These are phyloP conservation scores for Phalaenopsis equestris DNA, from an alignment of 106 monocot species.

Conservation along the genomic window DNA sequence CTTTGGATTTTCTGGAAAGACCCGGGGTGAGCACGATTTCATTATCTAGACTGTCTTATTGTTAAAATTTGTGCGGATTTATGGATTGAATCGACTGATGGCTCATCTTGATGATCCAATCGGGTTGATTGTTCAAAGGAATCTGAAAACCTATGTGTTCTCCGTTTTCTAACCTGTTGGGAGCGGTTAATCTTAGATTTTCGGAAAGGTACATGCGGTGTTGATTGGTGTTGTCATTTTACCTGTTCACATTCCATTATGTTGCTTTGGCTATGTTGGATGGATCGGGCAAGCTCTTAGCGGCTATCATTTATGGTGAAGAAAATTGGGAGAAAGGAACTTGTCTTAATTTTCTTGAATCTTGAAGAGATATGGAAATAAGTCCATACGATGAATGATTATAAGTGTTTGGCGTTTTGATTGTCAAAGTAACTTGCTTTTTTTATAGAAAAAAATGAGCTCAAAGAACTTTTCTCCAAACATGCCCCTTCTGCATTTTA, in stretches of 20 bases:
- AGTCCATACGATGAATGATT: not conserved
- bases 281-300: too few species aligned
- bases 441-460: too few species aligned
- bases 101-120: not conserved
- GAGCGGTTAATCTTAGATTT: too few species aligned
- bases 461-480: too few species aligned
- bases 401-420: too few species aligned
- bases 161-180: too few species aligned
- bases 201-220: not conserved
- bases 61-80: not conserved
- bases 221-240: not conserved
- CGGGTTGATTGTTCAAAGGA: not conserved
- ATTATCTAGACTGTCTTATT: too few species aligned
- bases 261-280: not conserved
- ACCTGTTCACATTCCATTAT: not conserved
- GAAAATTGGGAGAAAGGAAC: not conserved
- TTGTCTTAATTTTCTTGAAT: not conserved
- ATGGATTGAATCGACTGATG: not conserved
- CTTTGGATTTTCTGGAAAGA: constrained; percentile 5
- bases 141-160: not conserved
- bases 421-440: too few species aligned
- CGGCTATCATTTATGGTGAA: not conserved
- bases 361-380: not conserved
- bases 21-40: constrained; percentile 18
- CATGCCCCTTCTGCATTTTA: too few species aligned